Evolutionary conservation across 1,284 basidiomycete species (phyloP).

Genomic region (Termitomyces sp.): DNA sequence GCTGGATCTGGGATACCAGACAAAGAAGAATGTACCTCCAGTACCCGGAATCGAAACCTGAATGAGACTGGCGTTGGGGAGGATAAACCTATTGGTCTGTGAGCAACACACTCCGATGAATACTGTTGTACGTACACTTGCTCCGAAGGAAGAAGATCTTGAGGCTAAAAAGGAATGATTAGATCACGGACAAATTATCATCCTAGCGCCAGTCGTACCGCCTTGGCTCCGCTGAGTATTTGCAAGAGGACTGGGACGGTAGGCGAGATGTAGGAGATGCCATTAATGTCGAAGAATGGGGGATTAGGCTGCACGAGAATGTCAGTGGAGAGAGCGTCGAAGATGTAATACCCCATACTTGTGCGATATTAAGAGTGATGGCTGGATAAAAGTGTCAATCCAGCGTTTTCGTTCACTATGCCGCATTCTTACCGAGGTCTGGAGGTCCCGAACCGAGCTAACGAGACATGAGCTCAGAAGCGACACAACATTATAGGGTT

Average conservation of each 20-base stretch:
- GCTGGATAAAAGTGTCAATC: slow-evolving; percentile 14
- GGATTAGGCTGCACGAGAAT: slow-evolving; percentile 23
- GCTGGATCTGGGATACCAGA: background rate
- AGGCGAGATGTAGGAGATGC: slow-evolving; percentile 32
- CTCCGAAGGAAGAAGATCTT: slow-evolving; percentile 31
- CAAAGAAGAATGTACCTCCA: slow-evolving; percentile 18
- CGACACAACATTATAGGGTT: background rate
- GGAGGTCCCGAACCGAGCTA: slow-evolving; percentile 18
- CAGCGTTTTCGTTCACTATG: background rate
- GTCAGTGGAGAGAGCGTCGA: background rate
- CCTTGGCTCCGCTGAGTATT: slow-evolving; percentile 32
- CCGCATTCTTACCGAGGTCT: slow-evolving; percentile 14
- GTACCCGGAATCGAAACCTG: slow-evolving; percentile 31
- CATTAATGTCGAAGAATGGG: slow-evolving; percentile 36
- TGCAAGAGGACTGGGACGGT: slow-evolving; percentile 35
- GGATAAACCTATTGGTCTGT: slow-evolving; percentile 21
- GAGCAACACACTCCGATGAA: background rate
- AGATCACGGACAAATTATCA: background rate
- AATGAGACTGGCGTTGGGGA: slow-evolving; percentile 28
- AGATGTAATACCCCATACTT: background rate
- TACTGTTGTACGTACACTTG: slow-evolving; percentile 14
- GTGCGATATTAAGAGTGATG: slow-evolving; percentile 29
- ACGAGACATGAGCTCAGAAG: background rate
- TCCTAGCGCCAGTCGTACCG: slow-evolving; percentile 4
- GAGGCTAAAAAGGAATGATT: slow-evolving; percentile 19